Evolutionary conservation across 2,329 filamentous ascomycete species (phyloP).

Genomic region (Phialophora expanda): DNA sequence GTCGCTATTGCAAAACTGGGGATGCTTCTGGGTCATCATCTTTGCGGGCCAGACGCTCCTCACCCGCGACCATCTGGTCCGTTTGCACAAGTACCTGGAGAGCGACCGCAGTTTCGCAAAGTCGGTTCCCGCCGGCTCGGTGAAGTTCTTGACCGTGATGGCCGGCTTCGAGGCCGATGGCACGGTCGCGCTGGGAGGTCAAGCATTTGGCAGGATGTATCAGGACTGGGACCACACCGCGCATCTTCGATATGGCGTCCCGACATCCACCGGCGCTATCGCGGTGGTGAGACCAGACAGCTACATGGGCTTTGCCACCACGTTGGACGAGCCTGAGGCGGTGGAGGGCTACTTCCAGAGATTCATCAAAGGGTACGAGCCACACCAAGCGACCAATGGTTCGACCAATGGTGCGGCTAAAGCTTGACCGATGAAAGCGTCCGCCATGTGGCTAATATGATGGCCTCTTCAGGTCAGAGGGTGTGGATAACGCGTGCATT

Average conservation of each 20-base stretch:
- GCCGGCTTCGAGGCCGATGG: conserved; percentile 6
- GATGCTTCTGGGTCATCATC: conserved; percentile 8
- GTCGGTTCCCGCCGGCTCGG: not conserved
- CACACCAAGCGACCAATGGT: too few relatives aligned
- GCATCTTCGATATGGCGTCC: conserved; percentile 4
- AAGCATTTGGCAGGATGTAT: not conserved
- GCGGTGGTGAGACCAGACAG: conserved; percentile 8
- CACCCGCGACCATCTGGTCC: not conserved
- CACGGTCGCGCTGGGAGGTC: not conserved
- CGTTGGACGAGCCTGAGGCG: not conserved
- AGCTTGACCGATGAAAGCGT: too few relatives aligned
- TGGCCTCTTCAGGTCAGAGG: too few relatives aligned
- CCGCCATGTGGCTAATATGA: too few relatives aligned
- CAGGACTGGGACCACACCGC: conserved; percentile 6
- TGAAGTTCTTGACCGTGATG: conserved; percentile 5
- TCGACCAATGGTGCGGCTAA: too few relatives aligned
- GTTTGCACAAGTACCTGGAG: not conserved
- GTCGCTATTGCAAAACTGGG: conserved; percentile 3
- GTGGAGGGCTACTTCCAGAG: conserved; percentile 7
- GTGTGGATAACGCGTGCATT: too few relatives aligned
- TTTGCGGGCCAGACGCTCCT: conserved; percentile 12
- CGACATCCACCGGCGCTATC: not conserved
- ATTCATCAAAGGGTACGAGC: not conserved
- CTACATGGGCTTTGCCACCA: conserved; percentile 7
- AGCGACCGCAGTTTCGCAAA: not conserved